Evolutionary conservation across 345 rosid species (phyloP), one percentile per base, ranked within the genome.

Genomic region (Turritis glabra): DNA sequence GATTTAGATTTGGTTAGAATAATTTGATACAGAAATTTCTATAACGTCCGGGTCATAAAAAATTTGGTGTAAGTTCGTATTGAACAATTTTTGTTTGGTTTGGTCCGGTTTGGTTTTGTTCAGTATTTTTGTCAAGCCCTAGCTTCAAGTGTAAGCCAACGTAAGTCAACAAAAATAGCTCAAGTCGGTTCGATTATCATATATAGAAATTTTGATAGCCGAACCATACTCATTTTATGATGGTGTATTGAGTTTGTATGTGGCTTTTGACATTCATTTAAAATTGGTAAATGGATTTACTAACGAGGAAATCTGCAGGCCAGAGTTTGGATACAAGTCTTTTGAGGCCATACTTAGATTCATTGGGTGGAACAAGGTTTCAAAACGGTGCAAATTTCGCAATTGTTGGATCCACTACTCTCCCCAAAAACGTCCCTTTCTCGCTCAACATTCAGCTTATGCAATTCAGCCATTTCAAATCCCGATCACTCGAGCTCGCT

Each of bases 381-480:
- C 67, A 69, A 51, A 83, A 88, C 70, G 96, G 96, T n/a, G 96
- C 85, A 15, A 89, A 91, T 69, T 91, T 91, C 58, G 97, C 97
- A 0, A 67, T 88, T 5, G 91, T 75, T 70, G 97, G 97, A 27
- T 88, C 96, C 3, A 69, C 97, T 19, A 88, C 93, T 19, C 91
- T 89, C 22, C 97, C 97, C 8, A 88, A 82, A 71, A 85, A 56
- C 67, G 80, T 88, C 7, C 89, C 95, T 1, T 91, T 91, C 61
- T 80, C 93, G 0, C 76, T 91, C 79, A 83, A 84, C 66, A 84
- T 91, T 72, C 95, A 91, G 77, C 27, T 89, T 35, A 82, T 81
- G 96, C 93, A 91, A 79, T 91, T 89, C 64, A 83, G 84, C 50
- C 90, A 82, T 77, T 91, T 91, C 92, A 91, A 84, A 77, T 76